Conservation (phyloP, 441 rosid species). For the Rhodomyrtus psidioides region DNA sequence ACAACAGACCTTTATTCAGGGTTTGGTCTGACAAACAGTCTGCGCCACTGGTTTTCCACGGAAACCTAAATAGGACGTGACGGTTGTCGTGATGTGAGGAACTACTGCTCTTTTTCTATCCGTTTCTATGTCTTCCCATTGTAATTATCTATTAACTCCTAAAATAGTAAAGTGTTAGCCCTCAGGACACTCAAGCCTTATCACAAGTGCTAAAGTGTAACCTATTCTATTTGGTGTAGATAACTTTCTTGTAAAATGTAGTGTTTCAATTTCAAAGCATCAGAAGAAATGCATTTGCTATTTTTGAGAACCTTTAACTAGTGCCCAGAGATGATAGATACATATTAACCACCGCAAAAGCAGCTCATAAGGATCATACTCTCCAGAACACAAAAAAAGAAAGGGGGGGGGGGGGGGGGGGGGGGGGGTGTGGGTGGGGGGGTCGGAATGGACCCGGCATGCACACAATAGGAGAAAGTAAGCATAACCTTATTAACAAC, state of each 20-base stretch:
- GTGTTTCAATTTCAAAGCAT: neutral
- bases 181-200: neutral
- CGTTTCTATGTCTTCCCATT: neutral
- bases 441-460: neutral
- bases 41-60: neutral
- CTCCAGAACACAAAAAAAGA: no score
- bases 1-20: neutral
- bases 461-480: neutral
- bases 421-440: no score
- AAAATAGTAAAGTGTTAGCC: neutral
- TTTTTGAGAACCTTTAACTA: neutral
- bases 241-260: neutral
- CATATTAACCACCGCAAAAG: slow-evolving; percentile 83
- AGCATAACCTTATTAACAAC: slow-evolving; percentile 75
- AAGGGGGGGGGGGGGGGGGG: no score
- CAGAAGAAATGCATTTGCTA: neutral
- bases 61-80: neutral
- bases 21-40: neutral
- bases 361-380: slow-evolving; percentile 67
- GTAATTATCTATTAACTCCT: neutral
- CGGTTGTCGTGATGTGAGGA: neutral
- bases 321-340: neutral
- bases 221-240: neutral
- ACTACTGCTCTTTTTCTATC: neutral
- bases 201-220: neutral